These are phyloP conservation scores for Colletotrichum neosansevieriae DNA, from an alignment of 2,329 filamentous ascomycete species.

Conservation along the genomic window DNA sequence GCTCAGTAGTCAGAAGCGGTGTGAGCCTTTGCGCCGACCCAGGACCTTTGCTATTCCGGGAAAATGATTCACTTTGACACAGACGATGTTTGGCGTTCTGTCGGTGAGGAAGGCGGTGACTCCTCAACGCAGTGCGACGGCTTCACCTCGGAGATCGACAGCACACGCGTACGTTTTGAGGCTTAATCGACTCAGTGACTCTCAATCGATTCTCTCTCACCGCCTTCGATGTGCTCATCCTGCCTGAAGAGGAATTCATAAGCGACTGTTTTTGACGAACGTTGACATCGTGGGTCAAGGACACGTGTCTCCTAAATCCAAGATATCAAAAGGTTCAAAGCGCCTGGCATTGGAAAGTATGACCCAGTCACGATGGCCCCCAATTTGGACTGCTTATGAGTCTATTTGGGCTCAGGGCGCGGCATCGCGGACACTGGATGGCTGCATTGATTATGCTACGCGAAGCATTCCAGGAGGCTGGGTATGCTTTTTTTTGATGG, in stretches of 20 bases:
- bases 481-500: conserved; percentile 37
- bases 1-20: conserved; percentile 8
- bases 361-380: background rate
- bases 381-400: background rate
- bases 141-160: conserved; percentile 32
- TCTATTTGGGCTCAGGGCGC: background rate
- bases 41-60: too few species aligned
- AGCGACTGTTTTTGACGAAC: background rate
- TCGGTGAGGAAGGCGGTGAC: background rate
- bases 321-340: too few species aligned
- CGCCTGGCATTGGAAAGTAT: too few species aligned
- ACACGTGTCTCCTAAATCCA: too few species aligned
- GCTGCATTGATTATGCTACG: conserved; percentile 32
- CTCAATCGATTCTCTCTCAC: background rate
- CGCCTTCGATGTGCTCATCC: background rate
- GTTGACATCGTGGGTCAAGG: background rate
- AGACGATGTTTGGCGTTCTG: background rate
- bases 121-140: conserved; percentile 15
- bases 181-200: background rate
- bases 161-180: background rate
- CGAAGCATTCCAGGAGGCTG: conserved; percentile 28
- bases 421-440: conserved; percentile 27
- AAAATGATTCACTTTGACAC: background rate
- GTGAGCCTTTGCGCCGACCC: background rate
- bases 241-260: background rate